Conservation (phyloP, 2,329 filamentous ascomycete genomes). For the Clonostachys rosea region DNA sequence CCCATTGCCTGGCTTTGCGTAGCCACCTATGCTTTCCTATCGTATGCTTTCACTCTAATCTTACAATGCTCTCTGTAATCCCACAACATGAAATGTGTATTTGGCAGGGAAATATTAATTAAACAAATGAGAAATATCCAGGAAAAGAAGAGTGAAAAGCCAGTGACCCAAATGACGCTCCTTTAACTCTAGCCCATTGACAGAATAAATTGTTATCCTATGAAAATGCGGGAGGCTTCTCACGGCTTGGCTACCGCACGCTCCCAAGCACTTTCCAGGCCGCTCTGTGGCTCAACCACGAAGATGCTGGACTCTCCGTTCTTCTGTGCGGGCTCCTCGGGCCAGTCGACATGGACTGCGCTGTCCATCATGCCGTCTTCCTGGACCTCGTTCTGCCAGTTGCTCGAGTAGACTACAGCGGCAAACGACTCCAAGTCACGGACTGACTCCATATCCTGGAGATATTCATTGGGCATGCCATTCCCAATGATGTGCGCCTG, state of each 20-base stretch:
- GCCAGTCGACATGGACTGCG: slow-evolving; percentile 22
- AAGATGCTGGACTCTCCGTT: slow-evolving; percentile 45
- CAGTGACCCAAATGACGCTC: too few species aligned
- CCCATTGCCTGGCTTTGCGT: too few species aligned
- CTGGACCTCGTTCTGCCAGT: slow-evolving; percentile 66
- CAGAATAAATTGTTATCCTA: too few species aligned
- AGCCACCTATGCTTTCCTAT: too few species aligned
- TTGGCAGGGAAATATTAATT: too few species aligned
- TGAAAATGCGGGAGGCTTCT: background rate
- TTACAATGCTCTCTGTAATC: too few species aligned
- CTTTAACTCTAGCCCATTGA: too few species aligned
- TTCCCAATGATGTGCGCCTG: slow-evolving; percentile 88
- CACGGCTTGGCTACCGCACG: slow-evolving; percentile 39
- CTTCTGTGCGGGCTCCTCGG: slow-evolving; percentile 7
- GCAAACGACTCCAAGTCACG: slow-evolving; percentile 78
- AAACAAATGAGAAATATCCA: too few species aligned
- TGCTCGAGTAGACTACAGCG: slow-evolving; percentile 82
- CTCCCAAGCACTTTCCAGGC: slow-evolving; percentile 67
- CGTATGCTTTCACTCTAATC: too few species aligned
- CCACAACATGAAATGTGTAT: too few species aligned
- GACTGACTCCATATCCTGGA: slow-evolving; percentile 71
- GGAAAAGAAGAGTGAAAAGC: too few species aligned
- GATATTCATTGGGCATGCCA: slow-evolving; percentile 67
- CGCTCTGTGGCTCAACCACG: slow-evolving; percentile 42
- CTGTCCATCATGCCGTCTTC: slow-evolving; percentile 22